Base-by-base conservation (phyloP, 176 grass and related monocot species). In the Puccinellia tenuiflora region DNA sequence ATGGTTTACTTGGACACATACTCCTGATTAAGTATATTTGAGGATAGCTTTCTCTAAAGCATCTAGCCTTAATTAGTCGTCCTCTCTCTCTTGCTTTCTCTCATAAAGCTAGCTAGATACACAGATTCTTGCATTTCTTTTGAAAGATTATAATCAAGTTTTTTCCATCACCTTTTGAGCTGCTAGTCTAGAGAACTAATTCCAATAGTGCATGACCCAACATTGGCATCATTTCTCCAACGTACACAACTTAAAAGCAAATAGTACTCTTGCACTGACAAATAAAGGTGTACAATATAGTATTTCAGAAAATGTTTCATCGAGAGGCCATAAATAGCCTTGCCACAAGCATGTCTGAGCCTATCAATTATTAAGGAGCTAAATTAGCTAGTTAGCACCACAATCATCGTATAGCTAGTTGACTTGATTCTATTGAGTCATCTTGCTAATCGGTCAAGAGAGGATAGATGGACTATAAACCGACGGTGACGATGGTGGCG, bases 401-500 rank as follows among this genome's bases (percentile, higher is more conserved):
- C n/a, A 70, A 13, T 45, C 39, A 17, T 28, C 22, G 46, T 9
- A 46, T 70, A 70, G 68, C 68, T 47, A 72, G 68, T 29, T 28
- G 3, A 28, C 68, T 72, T 72, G 68, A 72, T 26, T 18, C 3
- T 0, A 25, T 10, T 30, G 69, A 48, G 16, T 64, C 30, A 18
- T 31, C 25, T 61, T 29, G 14, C 26, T 29, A 7, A 64, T 33
- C 16, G 15, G 16, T 48, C 15, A 73, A 73, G 68, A 28, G n/a
- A 46, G 18, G 12, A 70, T 11, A 24, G 43, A 73, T 73, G 69
- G 69, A 73, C 12, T 48, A 7, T n/a, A 73, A 71, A 47, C 88
- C 89, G 0, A 71, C 79, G 52, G 24, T 54, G 4, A 79, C 46
- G 6, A 94, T 94, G 94, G 3, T 94, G 45, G 85, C 61, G 1